These are phyloP conservation scores for Harringtonia aguacate DNA, from an alignment of 2,329 filamentous ascomycete genomes.

Conservation along the genomic window DNA sequence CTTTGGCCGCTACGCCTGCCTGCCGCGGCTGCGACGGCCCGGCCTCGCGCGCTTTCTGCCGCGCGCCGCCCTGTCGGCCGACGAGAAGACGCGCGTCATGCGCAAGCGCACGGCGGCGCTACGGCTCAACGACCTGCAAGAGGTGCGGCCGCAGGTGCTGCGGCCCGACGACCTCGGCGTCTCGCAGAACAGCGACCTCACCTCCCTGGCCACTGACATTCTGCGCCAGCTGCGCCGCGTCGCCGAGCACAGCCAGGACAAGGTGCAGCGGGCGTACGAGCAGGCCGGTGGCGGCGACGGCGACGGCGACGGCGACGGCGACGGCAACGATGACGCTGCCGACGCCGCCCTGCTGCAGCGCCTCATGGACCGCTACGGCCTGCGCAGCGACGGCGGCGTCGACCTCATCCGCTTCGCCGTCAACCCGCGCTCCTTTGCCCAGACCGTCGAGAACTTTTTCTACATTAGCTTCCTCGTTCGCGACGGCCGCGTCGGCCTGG, in stretches of 20 bases:
- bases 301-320: constrained; percentile 23
- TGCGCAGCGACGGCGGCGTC: constrained; percentile 60
- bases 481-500: constrained; percentile 70
- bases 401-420: constrained; percentile 79
- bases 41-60: constrained; percentile 75
- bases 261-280: constrained; percentile 25
- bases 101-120: constrained; percentile 62
- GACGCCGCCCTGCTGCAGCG: constrained; percentile 20
- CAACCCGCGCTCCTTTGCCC: constrained; percentile 82
- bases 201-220: constrained; percentile 63
- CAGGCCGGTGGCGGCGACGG: too few species aligned
- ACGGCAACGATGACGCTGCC: constrained; percentile 33
- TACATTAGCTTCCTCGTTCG: constrained; percentile 91
- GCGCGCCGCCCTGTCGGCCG: constrained; percentile 68
- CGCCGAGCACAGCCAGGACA: constrained; percentile 34
- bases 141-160: constrained; percentile 71
- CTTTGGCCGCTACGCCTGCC: constrained; percentile 66
- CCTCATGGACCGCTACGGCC: constrained; percentile 49
- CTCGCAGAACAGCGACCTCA: constrained; percentile 69
- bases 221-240: constrained; percentile 45
- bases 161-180: constrained; percentile 62
- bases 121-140: constrained; percentile 54
- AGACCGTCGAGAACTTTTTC: constrained; percentile 94
- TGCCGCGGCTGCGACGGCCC: constrained; percentile 63
- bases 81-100: constrained; percentile 67